Percentiles rank a stretch among this genome's conserved stretches.
These are phyloP conservation scores for Carex myosuroides DNA, from an alignment of 176 grass and related monocot species.

Conservation along the genomic window DNA sequence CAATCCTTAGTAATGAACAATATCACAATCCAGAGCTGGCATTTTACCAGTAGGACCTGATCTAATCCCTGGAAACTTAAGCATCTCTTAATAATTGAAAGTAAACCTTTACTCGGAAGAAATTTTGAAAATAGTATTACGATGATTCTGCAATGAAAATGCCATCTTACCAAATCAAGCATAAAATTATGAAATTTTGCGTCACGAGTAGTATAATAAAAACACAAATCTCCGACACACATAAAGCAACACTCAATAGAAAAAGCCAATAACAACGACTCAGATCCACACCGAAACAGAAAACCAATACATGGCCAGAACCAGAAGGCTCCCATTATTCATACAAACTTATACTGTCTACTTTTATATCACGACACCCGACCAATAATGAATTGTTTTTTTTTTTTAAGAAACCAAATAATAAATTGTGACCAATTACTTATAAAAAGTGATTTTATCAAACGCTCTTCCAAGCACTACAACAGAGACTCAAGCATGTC, in stretches of 20 bases:
- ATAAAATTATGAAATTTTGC: not conserved
- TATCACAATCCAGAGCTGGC: not conserved
- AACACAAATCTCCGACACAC: not conserved
- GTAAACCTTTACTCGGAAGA: not conserved
- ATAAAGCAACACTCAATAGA: constrained; percentile 1
- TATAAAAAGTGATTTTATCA: not conserved
- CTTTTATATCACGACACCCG: not conserved
- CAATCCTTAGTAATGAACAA: not conserved
- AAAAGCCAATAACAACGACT: not conserved
- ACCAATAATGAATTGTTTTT: not conserved
- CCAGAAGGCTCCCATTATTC: constrained; percentile 12
- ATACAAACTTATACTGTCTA: not conserved
- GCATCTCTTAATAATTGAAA: not conserved
- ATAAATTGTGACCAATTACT: not conserved
- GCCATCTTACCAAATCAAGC: not conserved
- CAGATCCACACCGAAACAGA: not conserved
- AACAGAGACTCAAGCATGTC: constrained; percentile 37
- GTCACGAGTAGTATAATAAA: not conserved
- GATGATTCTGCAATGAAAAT: not conserved
- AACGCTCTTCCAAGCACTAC: not conserved
- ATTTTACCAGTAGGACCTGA: not conserved
- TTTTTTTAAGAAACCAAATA: not conserved
- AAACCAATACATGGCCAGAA: not conserved
- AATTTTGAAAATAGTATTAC: not conserved
- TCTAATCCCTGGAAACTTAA: not conserved